Conservation (phyloP, 75 land plant species). For the Isoetes taiwanensis region DNA sequence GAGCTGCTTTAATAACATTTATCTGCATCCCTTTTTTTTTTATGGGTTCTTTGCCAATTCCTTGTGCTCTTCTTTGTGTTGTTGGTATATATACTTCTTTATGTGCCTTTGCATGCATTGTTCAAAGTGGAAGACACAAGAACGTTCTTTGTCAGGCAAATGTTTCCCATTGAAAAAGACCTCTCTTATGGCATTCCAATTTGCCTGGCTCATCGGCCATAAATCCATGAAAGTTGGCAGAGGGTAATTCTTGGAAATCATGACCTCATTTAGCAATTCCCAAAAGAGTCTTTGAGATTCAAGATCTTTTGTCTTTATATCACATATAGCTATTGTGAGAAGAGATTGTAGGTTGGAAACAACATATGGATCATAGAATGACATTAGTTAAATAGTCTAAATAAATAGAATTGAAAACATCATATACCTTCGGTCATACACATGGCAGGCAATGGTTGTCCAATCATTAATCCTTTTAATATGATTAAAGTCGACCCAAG, state of each 20-base stretch:
- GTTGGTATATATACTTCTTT: neutral
- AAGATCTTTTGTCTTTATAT: neutral
- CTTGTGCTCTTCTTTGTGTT: neutral
- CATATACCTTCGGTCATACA: too few species aligned
- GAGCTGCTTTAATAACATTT: too few species aligned
- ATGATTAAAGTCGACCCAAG: too few species aligned
- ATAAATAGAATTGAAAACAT: too few species aligned
- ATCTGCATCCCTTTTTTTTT: neutral
- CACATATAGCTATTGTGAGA: slow-evolving; percentile 3
- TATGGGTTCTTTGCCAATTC: neutral
- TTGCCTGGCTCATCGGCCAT: slow-evolving; percentile 1
- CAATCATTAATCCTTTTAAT: too few species aligned
- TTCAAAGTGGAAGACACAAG: neutral
- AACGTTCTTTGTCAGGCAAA: neutral
- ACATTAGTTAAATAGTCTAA: too few species aligned
- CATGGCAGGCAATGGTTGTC: too few species aligned
- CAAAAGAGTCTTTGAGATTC: slow-evolving; percentile 2
- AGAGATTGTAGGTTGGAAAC: too few species aligned
- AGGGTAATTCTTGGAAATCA: neutral
- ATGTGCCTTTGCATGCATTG: neutral
- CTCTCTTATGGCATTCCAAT: neutral
- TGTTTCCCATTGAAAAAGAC: neutral
- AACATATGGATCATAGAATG: too few species aligned
- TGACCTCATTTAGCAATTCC: neutral
- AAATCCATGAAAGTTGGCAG: slow-evolving; percentile 1